phyloP scores from a whole-genome alignment of 2,329 filamentous ascomycete species.

The Fusarium poae region DNA sequence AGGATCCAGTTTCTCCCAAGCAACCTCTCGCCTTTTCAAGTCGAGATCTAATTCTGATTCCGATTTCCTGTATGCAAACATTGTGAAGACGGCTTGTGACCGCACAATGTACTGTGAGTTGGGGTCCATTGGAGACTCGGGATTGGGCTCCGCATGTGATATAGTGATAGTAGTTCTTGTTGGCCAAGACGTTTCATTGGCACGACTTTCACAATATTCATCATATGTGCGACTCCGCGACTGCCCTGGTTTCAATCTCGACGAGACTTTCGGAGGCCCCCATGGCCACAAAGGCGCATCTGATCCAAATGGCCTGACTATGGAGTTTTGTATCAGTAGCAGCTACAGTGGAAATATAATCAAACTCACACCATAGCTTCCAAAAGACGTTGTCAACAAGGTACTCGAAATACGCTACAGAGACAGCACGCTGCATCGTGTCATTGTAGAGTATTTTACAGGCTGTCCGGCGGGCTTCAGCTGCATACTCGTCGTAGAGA shows the following conservation, averaged over 20 bases:
- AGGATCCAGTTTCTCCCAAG: neutral
- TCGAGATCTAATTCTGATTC: fast-evolving
- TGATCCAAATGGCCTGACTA: neutral
- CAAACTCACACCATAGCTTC: neutral
- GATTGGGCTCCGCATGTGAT: fast-evolving
- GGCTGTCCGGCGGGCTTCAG: neutral
- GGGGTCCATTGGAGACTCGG: neutral
- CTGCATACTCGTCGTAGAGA: neutral
- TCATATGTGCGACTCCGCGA: neutral
- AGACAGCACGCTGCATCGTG: neutral
- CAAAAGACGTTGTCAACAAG: neutral
- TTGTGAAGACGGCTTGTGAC: neutral
- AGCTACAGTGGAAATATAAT: too few species aligned
- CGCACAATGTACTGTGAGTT: neutral
- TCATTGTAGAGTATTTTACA: neutral
- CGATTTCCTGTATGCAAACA: neutral
- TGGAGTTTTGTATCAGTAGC: neutral
- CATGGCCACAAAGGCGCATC: constrained; percentile 13
- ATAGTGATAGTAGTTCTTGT: fast-evolving
- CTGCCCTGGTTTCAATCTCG: neutral
- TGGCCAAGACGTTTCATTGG: neutral
- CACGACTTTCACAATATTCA: neutral
- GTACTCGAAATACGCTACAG: neutral
- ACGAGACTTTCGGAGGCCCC: neutral
- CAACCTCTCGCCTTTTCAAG: neutral